Evolutionary conservation across 139 green algal genomes (phyloP), one percentile per base, ranked within the genome.

Genomic region (Haematococcus lacustris): DNA sequence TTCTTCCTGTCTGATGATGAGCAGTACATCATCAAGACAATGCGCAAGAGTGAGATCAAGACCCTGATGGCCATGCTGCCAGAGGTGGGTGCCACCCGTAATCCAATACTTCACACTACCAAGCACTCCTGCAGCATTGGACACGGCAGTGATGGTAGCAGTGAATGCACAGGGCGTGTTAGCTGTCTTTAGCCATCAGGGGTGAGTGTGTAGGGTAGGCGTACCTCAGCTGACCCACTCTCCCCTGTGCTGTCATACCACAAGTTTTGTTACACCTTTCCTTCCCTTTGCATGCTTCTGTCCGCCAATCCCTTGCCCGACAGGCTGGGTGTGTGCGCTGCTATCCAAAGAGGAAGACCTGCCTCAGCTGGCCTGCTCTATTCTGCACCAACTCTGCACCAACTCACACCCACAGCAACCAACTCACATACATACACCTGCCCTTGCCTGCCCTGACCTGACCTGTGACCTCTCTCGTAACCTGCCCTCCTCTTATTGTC

Each of bases 11-110:
- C 68, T 33, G 80, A 86, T 62, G 78, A 86, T 43, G 79, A 86
- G 76, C 73, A 79, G 38, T 91, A 88, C 76, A 76, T 91, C 30
- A 79, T 91, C 62, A 91, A 91, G 86, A 91, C 84, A 47, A 89
- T 88, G 84, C 83, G 83, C 65, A 87, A 85, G 82, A 82, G 67
- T 23, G 91, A 98, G 81, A 87, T 91, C 81, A 75, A 85, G 41
- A 83, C 87, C 66, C 84, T 97, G 66, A 73, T 89, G 35, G 68
- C 83, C 30, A 90, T 96, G 86, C 87, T 97, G 43, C 88, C 86
- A 30, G 30, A 47, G 64, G 64, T 53, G 30, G 23, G 64, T 33
- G 37, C n/a, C n/a, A n/a, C n/a, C n/a, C n/a, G n/a, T n/a, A n/a
- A n/a, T n/a, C n/a, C n/a, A n/a, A n/a, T n/a, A n/a, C n/a, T n/a